Base-by-base conservation (phyloP, 495 filamentous ascomycete species). In the Neurospora sublineolata region DNA sequence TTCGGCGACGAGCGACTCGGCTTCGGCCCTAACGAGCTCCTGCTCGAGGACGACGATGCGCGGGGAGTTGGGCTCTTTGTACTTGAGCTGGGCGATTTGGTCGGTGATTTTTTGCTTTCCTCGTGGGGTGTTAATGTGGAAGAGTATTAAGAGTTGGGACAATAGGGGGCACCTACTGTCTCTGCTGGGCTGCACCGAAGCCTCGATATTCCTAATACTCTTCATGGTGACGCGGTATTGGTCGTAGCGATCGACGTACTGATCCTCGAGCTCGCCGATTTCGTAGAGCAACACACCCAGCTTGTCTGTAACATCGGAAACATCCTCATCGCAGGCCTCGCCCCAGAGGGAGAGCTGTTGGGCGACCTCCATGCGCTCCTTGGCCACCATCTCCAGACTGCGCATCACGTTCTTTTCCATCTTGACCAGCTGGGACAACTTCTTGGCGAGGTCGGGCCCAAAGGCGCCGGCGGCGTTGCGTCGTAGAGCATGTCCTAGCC, bases 361-460 rank as follows among this genome's bases (percentile, higher is more conserved):
- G 76, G 95, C 96, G 75, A 97, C 95, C 76, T 98, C 96, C 92
- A 98, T 97, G 73, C 96, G 88, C 86, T 98, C 95, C 75, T 93
- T 89, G 39, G 93, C 92, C 46, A 98, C 95, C 69, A 94, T 85
- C 80, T 98, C 95, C 87, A 99, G 89, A 80, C 94, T 97, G 77
- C 95, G 92, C 95, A 99, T 99, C 67, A 97, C 91, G 78, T 99
- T 98, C 91, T 99, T 99, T 85, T 99, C 95, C 96, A 99, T 98
- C 86, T 99, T 98, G 72, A 99, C 95, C 41, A 99, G 88, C 86
- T 97, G 93, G 36, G 94, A 90, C 71, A 99, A 89, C 88, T 99
- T 99, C 86, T 95, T 94, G 70, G 96, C 91, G 38, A 99, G 90
- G 71, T 99, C 95, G 71, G 95, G 96, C 71, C 95, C 96, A 81